Evolutionary conservation across 2,329 filamentous ascomycete species (phyloP).

Genomic region (Proliferodiscus dingleyae): DNA sequence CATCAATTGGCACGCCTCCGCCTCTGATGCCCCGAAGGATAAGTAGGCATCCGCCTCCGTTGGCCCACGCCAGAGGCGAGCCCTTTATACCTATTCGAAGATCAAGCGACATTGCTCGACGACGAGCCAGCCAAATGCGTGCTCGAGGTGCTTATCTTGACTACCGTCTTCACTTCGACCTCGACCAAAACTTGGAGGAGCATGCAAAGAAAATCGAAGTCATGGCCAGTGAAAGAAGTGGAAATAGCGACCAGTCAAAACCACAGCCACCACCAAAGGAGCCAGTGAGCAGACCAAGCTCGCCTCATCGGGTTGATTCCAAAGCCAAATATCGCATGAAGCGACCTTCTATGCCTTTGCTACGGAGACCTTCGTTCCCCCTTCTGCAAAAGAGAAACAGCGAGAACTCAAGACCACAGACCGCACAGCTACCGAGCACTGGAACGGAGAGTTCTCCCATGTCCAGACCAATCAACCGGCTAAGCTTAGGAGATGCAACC

Average conservation of each 20-base stretch:
- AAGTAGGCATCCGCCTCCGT: slow-evolving; percentile 8
- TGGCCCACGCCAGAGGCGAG: slow-evolving; percentile 5
- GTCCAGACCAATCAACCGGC: slow-evolving; percentile 11
- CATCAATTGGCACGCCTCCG: slow-evolving; percentile 11
- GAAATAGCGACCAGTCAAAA: neutral
- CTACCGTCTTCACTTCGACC: slow-evolving; percentile 7
- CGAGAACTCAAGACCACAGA: slow-evolving; percentile 2
- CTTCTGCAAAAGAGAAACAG: neutral
- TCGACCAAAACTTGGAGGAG: slow-evolving; percentile 18
- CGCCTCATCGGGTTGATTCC: slow-evolving; percentile 2
- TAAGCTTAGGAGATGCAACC: slow-evolving; percentile 24
- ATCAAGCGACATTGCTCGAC: too few species aligned
- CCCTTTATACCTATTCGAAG: too few species aligned
- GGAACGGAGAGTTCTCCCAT: neutral
- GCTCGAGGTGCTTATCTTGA: slow-evolving; percentile 16
- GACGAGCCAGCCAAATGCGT: neutral
- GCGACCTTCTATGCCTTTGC: neutral
- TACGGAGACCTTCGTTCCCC: neutral
- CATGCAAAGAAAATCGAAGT: slow-evolving; percentile 19
- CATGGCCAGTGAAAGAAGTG: neutral
- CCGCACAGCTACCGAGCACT: slow-evolving; percentile 2
- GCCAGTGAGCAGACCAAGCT: neutral
- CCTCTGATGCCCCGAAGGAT: slow-evolving; percentile 10
- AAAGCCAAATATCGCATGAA: slow-evolving; percentile 3
- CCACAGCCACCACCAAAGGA: neutral